Evolutionary conservation across 371 early-diverging fungal species (phyloP).

Genomic region (Parasitella parasitica): DNA sequence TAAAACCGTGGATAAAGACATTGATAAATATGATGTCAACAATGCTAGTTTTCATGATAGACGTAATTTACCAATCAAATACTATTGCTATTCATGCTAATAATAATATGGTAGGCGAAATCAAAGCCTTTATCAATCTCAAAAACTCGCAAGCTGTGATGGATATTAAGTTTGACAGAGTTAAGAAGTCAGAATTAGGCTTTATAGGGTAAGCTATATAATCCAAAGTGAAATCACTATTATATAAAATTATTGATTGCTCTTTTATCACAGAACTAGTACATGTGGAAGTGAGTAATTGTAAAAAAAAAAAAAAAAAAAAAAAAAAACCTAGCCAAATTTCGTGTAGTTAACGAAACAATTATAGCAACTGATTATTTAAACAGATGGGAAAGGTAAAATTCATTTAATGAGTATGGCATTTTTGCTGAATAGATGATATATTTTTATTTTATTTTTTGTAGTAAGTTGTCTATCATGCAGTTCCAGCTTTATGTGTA

Average conservation of each 20-base stretch:
- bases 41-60: constrained; percentile 1
- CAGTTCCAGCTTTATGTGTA: no score
- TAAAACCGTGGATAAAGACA: neutral
- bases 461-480: no score
- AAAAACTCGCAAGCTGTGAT: neutral
- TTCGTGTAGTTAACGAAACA: no score
- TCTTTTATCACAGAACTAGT: neutral
- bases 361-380: neutral
- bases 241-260: neutral
- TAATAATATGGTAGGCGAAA: neutral
- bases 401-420: no score
- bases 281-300: constrained; percentile 9
- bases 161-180: neutral
- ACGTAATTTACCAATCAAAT: no score
- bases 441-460: no score
- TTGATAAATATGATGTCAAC: neutral
- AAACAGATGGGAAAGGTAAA: neutral
- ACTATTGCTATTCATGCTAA: neutral
- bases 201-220: neutral
- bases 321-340: neutral
- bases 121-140: constrained; percentile 1
- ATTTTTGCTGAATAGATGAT: no score
- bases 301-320: neutral
- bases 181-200: neutral
- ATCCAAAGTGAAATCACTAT: neutral